Evolutionary conservation across 768 basidiomycete genomes (phyloP).

Genomic region (Russula griseocarnosa): DNA sequence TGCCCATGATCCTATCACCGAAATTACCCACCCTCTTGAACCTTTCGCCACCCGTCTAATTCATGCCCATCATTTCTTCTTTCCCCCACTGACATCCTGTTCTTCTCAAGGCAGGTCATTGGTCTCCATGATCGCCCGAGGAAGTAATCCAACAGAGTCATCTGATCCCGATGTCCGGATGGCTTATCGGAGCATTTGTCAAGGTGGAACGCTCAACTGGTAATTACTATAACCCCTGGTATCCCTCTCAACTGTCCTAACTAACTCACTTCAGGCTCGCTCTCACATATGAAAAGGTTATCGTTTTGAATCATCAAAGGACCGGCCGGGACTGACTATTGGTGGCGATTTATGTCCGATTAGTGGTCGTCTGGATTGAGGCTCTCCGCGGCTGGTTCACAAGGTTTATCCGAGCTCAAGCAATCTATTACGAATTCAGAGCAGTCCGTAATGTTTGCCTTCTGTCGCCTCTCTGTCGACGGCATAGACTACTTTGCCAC

Average conservation of each 20-base stretch:
- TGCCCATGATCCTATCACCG: conserved; percentile 11
- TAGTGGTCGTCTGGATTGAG: conserved; percentile 26
- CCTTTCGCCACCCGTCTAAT: neutral
- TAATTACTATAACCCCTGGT: neutral
- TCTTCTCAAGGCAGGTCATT: neutral
- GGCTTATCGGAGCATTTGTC: conserved; percentile 21
- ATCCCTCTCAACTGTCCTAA: neutral
- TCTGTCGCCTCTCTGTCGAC: conserved; percentile 16
- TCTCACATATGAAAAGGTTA: conserved; percentile 25
- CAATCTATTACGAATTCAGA: conserved; percentile 9
- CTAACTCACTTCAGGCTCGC: conserved; percentile 13
- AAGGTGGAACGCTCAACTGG: conserved; percentile 25
- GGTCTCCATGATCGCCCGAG: conserved; percentile 19
- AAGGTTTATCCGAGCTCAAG: conserved; percentile 23
- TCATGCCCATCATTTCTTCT: neutral
- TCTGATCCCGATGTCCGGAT: conserved; percentile 21
- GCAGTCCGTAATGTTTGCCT: conserved; percentile 22
- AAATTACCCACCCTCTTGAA: neutral
- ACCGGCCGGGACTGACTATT: neutral
- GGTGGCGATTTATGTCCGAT: neutral
- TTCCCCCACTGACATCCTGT: conserved; percentile 1
- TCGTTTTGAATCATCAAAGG: neutral
- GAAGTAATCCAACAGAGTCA: conserved; percentile 1
- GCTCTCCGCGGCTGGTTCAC: conserved; percentile 24
- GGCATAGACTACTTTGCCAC: conserved; percentile 12